phyloP scores from a whole-genome alignment of 768 basidiomycete genomes.

The Tulasnella sp. region DNA sequence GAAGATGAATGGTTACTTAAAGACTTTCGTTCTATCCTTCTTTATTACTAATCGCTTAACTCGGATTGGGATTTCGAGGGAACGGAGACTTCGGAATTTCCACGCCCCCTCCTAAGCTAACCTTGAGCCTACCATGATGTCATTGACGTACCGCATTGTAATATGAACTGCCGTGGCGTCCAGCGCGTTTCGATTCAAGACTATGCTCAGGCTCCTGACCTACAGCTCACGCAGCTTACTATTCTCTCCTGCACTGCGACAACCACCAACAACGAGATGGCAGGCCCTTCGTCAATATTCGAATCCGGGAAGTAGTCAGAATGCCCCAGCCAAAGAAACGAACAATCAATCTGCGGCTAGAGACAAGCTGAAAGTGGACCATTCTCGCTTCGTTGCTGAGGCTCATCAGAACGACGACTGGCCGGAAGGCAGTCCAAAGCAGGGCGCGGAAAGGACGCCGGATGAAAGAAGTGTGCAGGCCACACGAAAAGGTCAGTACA shows the following conservation, averaged over 20 bases:
- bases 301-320: background rate
- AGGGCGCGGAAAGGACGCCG: background rate
- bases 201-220: background rate
- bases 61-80: background rate
- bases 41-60: background rate
- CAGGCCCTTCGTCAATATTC: background rate
- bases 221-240: background rate
- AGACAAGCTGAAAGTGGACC: background rate
- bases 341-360: background rate
- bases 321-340: background rate
- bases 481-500: background rate
- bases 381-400: constrained; percentile 7
- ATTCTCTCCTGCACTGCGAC: background rate
- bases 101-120: background rate
- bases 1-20: background rate
- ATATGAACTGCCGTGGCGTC: background rate
- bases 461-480: background rate
- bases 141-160: background rate
- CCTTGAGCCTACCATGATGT: background rate
- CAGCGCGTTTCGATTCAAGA: background rate
- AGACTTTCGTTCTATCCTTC: background rate
- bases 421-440: background rate
- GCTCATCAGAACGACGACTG: constrained; percentile 4
- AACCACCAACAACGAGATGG: background rate
- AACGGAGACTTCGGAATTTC: background rate